A percentile compares a stretch with the other conserved stretches of the same genome.
phyloP scores from a whole-genome alignment of 179 eudicot genomes.

The Spinacia oleracea region DNA sequence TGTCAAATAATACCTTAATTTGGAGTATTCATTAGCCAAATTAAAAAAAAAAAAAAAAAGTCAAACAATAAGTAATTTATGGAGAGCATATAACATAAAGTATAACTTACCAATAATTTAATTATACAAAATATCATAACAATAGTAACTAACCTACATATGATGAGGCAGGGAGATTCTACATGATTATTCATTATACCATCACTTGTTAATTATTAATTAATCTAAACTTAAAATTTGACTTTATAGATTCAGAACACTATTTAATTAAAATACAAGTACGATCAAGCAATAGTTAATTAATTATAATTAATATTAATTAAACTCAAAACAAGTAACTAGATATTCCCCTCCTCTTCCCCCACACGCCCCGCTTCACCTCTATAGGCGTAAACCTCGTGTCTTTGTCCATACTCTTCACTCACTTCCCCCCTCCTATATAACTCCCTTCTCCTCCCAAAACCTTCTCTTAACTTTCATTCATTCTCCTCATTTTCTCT shows the following conservation, averaged over 20 bases:
- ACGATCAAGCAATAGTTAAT: background rate
- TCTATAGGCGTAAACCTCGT: conserved; percentile 20
- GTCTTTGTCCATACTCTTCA: conserved; percentile 35
- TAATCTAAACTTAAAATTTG: background rate
- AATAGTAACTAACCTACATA: background rate
- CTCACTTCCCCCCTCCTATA: conserved; percentile 20
- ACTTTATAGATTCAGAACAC: conserved; percentile 8
- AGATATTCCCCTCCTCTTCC: background rate
- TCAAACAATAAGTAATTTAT: no score
- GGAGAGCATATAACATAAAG: no score
- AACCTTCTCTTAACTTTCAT: background rate
- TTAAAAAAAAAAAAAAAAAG: no score
- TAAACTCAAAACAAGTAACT: conserved; percentile 8
- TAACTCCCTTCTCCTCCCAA: conserved; percentile 20
- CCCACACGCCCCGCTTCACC: background rate
- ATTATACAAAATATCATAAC: background rate
- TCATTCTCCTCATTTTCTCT: background rate
- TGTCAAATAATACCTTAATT: no score
- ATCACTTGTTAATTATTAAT: background rate
- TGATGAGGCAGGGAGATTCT: background rate
- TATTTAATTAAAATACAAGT: background rate
- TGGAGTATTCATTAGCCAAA: no score
- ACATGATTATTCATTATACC: background rate
- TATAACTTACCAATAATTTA: no score
- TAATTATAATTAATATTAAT: background rate